Base-by-base conservation (phyloP, 2,329 filamentous ascomycete species). In the Talaromyces sp. region DNA sequence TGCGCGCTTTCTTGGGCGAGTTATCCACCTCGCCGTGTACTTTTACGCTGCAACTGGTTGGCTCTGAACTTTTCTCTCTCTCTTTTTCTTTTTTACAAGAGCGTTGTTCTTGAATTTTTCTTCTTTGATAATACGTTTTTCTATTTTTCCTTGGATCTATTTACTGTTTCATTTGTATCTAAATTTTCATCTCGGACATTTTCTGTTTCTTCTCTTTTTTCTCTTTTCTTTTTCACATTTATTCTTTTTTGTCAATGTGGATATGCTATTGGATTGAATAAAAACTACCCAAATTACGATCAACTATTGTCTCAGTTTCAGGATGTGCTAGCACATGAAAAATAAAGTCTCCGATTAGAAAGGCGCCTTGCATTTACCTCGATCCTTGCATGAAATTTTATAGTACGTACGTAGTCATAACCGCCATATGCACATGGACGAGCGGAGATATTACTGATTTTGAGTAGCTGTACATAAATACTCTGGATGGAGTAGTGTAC, bases 91-190 rank as follows among this genome's bases (percentile, higher is more conserved):
- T 18, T 36, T 33, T 16, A 53, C 30, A 8, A 31, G 27, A 53
- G 14, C 28, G 50, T 18, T 12, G 28, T n/a, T 53, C 14, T 16
- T 47, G 44, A 2, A 54, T 53, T 52, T 30, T 52, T 44, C 50
- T 50, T 56, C 57, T 27, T 62, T 56, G 56, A 16, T 55, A 56
- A 34, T 56, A 59, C 56, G 56, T 23, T 5, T 10, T 51, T 55
- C 53, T 56, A 12, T 23, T 31, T 62, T 62, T 52, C 52, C 40
- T 62, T 56, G 54, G 61, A 58, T 57, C 36, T 58, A 61, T 58
- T 55, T 18, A 51, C 31, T 56, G 18, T 56, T 40, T 42, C 40
- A 47, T 52, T 50, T 18, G 42, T 36, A 51, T 50, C 16, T 28
- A 50, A 31, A 36, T 31, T 23, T 53, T 44, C 50, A 59, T 57